Percentiles rank a stretch among this genome's conserved stretches.
phyloP scores from a whole-genome alignment of 768 basidiomycete species.

The Naganishia onofrii region DNA sequence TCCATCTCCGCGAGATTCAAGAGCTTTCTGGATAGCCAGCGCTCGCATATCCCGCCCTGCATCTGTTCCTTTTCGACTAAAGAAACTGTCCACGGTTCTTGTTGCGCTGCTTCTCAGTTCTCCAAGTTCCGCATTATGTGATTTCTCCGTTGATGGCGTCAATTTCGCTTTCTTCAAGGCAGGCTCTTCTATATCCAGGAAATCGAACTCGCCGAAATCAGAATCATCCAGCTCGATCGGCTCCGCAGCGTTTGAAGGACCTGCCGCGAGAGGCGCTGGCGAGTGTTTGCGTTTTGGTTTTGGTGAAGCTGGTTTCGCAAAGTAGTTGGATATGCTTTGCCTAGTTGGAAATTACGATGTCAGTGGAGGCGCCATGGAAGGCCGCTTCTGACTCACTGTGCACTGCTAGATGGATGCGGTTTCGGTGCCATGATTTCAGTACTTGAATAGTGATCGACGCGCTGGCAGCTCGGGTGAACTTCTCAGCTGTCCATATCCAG shows the following conservation, averaged over 20 bases:
- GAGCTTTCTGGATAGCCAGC: conserved; percentile 18
- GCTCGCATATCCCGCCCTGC: conserved; percentile 5
- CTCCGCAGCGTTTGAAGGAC: neutral
- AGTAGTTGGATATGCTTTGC: conserved; percentile 16
- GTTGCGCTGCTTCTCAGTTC: neutral
- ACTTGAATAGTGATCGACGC: neutral
- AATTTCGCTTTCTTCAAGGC: conserved; percentile 8
- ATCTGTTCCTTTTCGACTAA: neutral
- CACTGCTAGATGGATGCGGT: neutral
- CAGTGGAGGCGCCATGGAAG: neutral
- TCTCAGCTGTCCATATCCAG: neutral
- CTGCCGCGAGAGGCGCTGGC: neutral
- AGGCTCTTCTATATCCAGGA: conserved; percentile 1
- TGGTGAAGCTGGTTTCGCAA: conserved; percentile 12
- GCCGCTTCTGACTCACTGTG: conserved; percentile 6
- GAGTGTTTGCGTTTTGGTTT: conserved; percentile 9
- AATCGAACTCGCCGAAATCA: neutral
- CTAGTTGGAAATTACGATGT: neutral
- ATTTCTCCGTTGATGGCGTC: neutral
- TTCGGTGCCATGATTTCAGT: conserved; percentile 5
- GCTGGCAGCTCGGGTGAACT: neutral
- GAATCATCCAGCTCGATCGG: conserved; percentile 22
- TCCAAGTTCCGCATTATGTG: neutral
- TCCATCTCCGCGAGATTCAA: conserved; percentile 6
- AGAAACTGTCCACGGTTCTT: conserved; percentile 13